Conservation (phyloP, 164 flowering plant genomes). For the Vitis vinifera region ASM3070453v1 NC_081816.1:2477501-2478000, state of each 20-base stretch:
- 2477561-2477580: not conserved
- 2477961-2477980: too few species aligned
- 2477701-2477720: conserved; percentile 55
- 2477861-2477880: conserved; percentile 51
- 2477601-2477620: too few species aligned
- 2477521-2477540: too few species aligned
- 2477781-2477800: conserved; percentile 32
- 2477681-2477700: conserved; percentile 34
- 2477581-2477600: too few species aligned
- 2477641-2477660: too few species aligned
- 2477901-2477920: too few species aligned
- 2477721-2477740: conserved; percentile 44
- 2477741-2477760: conserved; percentile 36
- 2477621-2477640: too few species aligned
- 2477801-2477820: conserved; percentile 39
- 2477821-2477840: conserved; percentile 45
- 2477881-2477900: not conserved
- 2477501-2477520: too few species aligned
- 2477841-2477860: conserved; percentile 48
- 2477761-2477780: conserved; percentile 51
- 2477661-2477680: conserved; percentile 18
- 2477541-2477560: too few species aligned
- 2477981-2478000: too few species aligned
- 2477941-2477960: too few species aligned
- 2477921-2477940: too few species aligned